Base-by-base conservation (phyloP, 1,139 yeast species). In the Blastobotrys ciferrii region DNA sequence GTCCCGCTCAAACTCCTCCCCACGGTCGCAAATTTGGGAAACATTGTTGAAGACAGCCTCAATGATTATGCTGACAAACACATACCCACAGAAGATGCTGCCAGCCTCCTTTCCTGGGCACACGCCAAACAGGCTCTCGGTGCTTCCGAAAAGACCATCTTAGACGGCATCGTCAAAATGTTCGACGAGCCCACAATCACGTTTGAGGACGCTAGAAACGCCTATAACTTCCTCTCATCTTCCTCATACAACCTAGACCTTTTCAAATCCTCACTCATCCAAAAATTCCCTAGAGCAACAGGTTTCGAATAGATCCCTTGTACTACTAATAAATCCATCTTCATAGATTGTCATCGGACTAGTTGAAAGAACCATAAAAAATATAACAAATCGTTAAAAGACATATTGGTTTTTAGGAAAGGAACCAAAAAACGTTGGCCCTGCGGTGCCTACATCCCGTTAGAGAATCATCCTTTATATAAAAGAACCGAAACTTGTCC, bases 1-100 rank as follows among this genome's bases (percentile, higher is more conserved):
- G 55, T 67, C 47, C 68, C 63, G 42, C 52, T 59, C 42, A 65
- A 61, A 51, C 48, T 63, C 44, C 58, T 67, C 32, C 64, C 68
- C 2, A 53, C 59, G 3, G 54, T 62, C n/a, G 62, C 58, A 14
- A 45, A 59, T 6, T 57, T 52, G 5, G 66, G 67, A 18, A 59
- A 64, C 35, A 53, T 63, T 25, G 55, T 53, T 9, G 51, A 51
- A 7, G 61, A 55, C 20, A 54, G 56, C 23, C 43, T 58, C 31
- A 43, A 42, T 14, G 56, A 56, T 41, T 65, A 59, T 44, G 54
- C 57, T 30, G 61, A 63, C 46, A 50, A 48, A 37, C 49, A 60
- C 42, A 58, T 64, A 18, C 47, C 58, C 15, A 55, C 57, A 17
- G 44, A 36, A 6, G 45, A 35, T 31, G 44, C 47, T 13, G 41